Base-by-base conservation (phyloP, 768 basidiomycete species). In the Lactarius tabidus region DNA sequence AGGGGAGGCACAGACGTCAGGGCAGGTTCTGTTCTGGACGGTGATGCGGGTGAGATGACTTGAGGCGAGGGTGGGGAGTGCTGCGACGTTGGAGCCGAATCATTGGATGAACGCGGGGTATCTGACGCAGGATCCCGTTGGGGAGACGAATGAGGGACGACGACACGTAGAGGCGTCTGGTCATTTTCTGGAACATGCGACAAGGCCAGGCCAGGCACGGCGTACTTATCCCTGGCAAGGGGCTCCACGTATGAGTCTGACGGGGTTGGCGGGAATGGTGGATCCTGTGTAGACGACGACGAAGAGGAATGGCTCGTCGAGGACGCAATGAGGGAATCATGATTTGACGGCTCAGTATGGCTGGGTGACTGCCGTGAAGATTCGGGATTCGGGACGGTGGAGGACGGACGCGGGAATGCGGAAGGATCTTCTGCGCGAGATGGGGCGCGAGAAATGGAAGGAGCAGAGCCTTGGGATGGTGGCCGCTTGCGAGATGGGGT, bases 241-340 rank as follows among this genome's bases (percentile, higher is more conserved):
- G 39, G 26, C 36, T 67, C 60, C 36, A 61, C 26, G 38, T 14
- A 60, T 52, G 41, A 70, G 35, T 71, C 70, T 18, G 60, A 71
- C 5, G 71, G 72, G 18, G 66, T 75, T 56, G 65, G 67, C 6
- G 67, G 73, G 41, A 61, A 71, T 54, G 70, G 62, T 3, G 72
- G 70, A 2, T 76, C 75, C 3, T 70, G 58, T 10, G 57, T 67
- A 18, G 73, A 72, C 0, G 76, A 72, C 0, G 76, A 76, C 6
- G 70, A 62, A 20, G 73, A 71, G 23, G 76, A 77, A 28, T 71
- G 69, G 58, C 73, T 75, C 33, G 68, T 70, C 35, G 71, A 61
- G n/a, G 67, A 61, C 39, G 57, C 57, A 6, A 55, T 28, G 18
- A 58, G 57, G 14, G 61, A 63, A 26, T 70, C 67, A 45, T 70